Evolutionary conservation across 495 filamentous ascomycete species (phyloP), one percentile per base, ranked within the genome.

Genomic region (Entonaema liquescens): DNA sequence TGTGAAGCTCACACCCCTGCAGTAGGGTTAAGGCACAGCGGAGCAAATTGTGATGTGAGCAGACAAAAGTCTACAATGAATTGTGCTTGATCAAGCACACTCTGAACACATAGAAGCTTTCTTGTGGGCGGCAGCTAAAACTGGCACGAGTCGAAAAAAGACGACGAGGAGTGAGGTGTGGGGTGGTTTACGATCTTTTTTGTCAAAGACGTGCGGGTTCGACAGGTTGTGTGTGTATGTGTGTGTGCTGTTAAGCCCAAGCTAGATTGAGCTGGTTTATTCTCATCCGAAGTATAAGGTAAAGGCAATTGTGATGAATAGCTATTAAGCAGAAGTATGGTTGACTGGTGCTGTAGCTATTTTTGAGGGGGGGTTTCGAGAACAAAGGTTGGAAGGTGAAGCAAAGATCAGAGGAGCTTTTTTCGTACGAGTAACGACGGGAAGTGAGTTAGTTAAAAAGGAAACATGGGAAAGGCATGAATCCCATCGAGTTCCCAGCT

Each of bases 391-490:
- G 33, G 50, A 31, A 63, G 50, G 68, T 62, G 59, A 70, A 55
- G 72, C 54, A 57, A 57, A 62, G 68, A 57, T 47, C 17, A 62
- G 57, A 62, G 29, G 50, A 60, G 44, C 29, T 52, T 58, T 66
- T 73, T 44, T 57, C 53, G 50, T 56, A 63, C 66, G 72, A 72
- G 69, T 66, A 59, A 67, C 61, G 59, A 64, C 49, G 60, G 64
- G 65, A 72, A 70, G 61, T 64, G 59, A 64, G 64, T 72, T 68
- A 70, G 62, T 77, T 77, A 73, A 75, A 73, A 75, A 75, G 67
- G 67, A 65, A 76, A 72, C 65, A 77, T 77, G 75, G 75, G 75
- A 77, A 77, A 77, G 73, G 64, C 59, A 73, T 62, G 66, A 77
- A 75, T 77, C 74, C 74, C 72, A 77, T 77, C 68, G 59, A 70